Percentiles rank a stretch among this genome's conserved stretches.
These are phyloP conservation scores for Linderniella brevidens DNA, from an alignment of 257 asterid species.

Conservation along the genomic window DNA sequence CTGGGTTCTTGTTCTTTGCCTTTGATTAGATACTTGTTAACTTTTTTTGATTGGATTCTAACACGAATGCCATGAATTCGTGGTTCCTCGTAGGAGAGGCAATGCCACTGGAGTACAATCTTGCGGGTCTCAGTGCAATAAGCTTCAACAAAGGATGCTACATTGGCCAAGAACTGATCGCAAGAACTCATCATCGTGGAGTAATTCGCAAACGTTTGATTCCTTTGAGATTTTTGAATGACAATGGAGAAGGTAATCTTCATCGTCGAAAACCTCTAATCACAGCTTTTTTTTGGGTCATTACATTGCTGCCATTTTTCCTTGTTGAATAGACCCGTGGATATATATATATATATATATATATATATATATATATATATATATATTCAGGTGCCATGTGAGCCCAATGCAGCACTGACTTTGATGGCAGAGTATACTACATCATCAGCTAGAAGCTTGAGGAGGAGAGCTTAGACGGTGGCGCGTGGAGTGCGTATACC, in stretches of 20 bases:
- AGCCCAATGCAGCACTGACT: too few relatives aligned
- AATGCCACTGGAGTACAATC: constrained; percentile 75
- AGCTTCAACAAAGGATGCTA: constrained; percentile 95
- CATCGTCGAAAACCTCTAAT: background rate
- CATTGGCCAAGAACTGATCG: constrained; percentile 82
- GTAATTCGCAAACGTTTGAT: constrained; percentile 66
- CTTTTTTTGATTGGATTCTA: background rate
- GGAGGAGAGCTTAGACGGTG: too few relatives aligned
- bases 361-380: too few relatives aligned
- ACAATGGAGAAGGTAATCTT: constrained; percentile 37
- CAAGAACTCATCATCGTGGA: constrained; percentile 87
- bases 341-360: too few relatives aligned
- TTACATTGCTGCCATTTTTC: background rate
- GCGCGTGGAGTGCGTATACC: too few relatives aligned
- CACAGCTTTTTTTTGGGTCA: background rate
- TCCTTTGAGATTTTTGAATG: constrained; percentile 45
- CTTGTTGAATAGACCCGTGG: too few relatives aligned
- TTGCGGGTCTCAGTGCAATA: constrained; percentile 67
- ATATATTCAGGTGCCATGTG: too few relatives aligned
- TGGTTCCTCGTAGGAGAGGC: constrained; percentile 49
- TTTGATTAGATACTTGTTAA: background rate
- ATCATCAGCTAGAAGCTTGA: constrained; percentile 2
- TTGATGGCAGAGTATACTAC: constrained; percentile 1
- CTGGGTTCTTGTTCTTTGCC: background rate
- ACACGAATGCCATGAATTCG: background rate